phyloP scores from a whole-genome alignment of 78 protist genomes.

The Speleostelium caveatum region DNA sequence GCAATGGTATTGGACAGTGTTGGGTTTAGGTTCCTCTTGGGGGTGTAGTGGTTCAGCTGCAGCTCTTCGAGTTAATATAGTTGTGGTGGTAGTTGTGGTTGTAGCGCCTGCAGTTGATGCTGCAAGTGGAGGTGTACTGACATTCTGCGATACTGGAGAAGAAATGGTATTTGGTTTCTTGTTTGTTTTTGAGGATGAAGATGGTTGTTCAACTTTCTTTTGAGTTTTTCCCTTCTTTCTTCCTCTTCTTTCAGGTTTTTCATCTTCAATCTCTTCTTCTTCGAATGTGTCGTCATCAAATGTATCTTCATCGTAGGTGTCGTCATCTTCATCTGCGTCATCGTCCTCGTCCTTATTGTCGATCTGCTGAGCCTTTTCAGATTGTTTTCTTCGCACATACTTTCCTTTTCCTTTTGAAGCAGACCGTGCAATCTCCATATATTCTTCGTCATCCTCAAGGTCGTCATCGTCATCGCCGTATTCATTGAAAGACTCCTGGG shows the following conservation, averaged over 20 bases:
- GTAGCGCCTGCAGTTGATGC: too few relatives aligned
- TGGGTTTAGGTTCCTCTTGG: background rate
- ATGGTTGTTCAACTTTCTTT: conserved; percentile 1
- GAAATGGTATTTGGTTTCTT: background rate
- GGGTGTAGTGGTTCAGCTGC: too few relatives aligned
- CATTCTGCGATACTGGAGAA: background rate
- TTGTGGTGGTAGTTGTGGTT: too few relatives aligned
- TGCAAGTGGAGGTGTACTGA: too few relatives aligned
- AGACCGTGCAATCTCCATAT: background rate
- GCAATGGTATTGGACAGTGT: conserved; percentile 64
- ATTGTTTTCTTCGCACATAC: background rate
- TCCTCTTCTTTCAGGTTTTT: background rate
- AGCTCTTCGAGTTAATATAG: too few relatives aligned
- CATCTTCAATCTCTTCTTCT: background rate
- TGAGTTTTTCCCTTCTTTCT: background rate
- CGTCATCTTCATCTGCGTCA: conserved; percentile 8
- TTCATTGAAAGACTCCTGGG: background rate
- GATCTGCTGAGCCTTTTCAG: background rate
- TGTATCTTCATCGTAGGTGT: background rate
- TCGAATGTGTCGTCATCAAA: background rate
- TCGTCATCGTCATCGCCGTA: background rate
- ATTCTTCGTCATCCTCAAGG: conserved; percentile 6
- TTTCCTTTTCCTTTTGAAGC: background rate
- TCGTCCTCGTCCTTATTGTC: background rate
- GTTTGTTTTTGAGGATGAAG: background rate